Base-by-base conservation (phyloP, 805 yeast species). In the Ogataea salicorniae region DNA sequence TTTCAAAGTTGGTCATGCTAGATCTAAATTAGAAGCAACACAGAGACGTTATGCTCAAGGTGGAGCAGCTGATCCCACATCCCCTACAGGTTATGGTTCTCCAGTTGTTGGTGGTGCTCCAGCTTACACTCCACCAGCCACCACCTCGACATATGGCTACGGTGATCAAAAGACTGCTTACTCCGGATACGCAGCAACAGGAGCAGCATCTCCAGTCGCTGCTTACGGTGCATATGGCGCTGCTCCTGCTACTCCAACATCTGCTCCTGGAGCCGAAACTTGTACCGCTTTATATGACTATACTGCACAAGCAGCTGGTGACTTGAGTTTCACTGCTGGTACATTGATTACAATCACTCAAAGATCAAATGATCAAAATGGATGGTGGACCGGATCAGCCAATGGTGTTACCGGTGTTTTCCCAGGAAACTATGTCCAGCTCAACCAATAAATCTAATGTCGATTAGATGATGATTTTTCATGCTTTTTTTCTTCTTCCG, bases 381-480 rank as follows among this genome's bases (percentile, higher is more conserved):
- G 96, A 6, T 94, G 99, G 99, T 94, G 99, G 99, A 89, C 97
- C 0, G 99, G 99, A 14, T 70, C 75, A 37, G 71, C 77, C 52
- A 87, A 89, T 58, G 97, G 97, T 8, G 84, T 75, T 49, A 83
- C 84, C 49, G 99, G 99, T 49, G 85, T 83, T 11, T 94, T 95
- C 73, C 99, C 99, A 6, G 99, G 97, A 9, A 94, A 92, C 63
- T 94, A 94, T 60, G 99, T 94, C 26, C 92, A 86, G 64, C 65
- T 88, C 56, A 81, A 81, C 57, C 66, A 58, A 54, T 31, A 34
- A 18, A 37, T 37, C 39, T 34, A 26, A 5, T 9, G 31, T 26
- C 13, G 13, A 26, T 26, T 8, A 9, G 11, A 26, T 26, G 20
- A 26, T 16, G 22, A 39, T 15, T 16, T 26, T 15, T 16, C 41